Evolutionary conservation across 306 rosid genomes (phyloP).

Genomic region (Carpinus fangiana): DNA sequence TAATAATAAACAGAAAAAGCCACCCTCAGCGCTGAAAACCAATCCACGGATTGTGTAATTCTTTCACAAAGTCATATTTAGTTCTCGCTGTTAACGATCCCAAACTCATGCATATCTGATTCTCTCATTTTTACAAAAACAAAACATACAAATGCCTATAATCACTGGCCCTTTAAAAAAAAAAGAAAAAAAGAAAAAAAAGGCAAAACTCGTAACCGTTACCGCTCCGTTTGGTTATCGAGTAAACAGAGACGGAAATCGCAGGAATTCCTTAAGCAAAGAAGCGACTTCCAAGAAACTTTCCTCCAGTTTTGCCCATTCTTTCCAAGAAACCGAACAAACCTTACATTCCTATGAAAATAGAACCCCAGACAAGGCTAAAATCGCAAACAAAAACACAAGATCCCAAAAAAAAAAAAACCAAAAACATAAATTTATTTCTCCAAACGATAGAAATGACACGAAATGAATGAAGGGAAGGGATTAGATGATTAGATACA

Average conservation of each 20-base stretch:
- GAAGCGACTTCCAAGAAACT: not conserved
- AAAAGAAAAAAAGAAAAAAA: not conserved
- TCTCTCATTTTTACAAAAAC: not conserved
- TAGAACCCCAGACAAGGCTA: not conserved
- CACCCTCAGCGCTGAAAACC: not conserved
- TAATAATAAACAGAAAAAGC: not conserved
- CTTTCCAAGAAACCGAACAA: not conserved
- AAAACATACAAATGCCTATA: not conserved
- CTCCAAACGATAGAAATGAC: not conserved
- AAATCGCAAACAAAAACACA: conserved; percentile 19
- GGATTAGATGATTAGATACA: no score
- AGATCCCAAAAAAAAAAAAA: conserved; percentile 25
- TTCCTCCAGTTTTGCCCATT: not conserved
- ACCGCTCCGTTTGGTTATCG: not conserved
- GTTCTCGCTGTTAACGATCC: not conserved
- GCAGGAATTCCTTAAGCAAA: not conserved
- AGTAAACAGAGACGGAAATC: not conserved
- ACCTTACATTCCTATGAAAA: not conserved
- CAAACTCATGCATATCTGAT: not conserved
- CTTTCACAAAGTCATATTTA: not conserved
- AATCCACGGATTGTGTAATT: not conserved
- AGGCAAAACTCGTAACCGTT: not conserved
- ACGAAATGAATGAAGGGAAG: not conserved
- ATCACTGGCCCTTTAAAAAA: not conserved
- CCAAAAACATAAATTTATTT: not conserved